A percentile compares a stretch with the other conserved stretches of the same genome.
Conservation (phyloP, 2,329 filamentous ascomycete species). For the Colletotrichum lupini region DNA sequence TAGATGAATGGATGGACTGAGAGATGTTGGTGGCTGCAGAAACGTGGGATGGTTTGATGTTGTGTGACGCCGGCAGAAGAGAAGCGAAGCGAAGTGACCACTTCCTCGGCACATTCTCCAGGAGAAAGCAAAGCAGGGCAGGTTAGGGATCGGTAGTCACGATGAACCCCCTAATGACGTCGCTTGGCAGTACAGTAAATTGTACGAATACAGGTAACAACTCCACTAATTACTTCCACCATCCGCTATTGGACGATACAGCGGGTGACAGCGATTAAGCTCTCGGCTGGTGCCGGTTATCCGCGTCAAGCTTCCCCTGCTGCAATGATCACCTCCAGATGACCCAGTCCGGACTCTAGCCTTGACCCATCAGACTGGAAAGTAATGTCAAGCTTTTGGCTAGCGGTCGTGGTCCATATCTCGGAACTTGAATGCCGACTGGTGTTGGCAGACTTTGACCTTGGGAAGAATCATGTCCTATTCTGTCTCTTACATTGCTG, state of each 20-base stretch:
- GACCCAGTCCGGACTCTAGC: not conserved
- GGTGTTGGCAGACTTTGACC: not conserved
- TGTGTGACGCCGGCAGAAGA: not conserved
- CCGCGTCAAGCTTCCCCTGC: conserved; percentile 20
- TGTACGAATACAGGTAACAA: not conserved
- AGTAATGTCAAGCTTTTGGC: conserved; percentile 27
- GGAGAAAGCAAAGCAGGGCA: not conserved
- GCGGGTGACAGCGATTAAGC: conserved; percentile 14
- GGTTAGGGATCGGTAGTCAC: not conserved
- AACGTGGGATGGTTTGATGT: not conserved
- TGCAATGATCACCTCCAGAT: conserved; percentile 4
- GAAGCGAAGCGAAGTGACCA: not conserved
- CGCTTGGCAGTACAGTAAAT: conserved; percentile 4
- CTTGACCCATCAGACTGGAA: not conserved
- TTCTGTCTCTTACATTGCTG: not conserved
- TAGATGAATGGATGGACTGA: not conserved
- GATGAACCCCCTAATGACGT: conserved; percentile 20
- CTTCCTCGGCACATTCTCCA: not conserved
- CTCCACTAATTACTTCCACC: conserved; percentile 9
- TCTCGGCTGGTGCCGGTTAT: conserved; percentile 26
- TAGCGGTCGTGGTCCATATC: not conserved
- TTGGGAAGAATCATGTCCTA: not conserved
- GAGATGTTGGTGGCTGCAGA: not conserved
- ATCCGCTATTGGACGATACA: not conserved
- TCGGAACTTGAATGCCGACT: not conserved